These are phyloP conservation scores for Myotisia sp. DNA, from an alignment of 2,329 filamentous ascomycete species.

Conservation along the genomic window DNA sequence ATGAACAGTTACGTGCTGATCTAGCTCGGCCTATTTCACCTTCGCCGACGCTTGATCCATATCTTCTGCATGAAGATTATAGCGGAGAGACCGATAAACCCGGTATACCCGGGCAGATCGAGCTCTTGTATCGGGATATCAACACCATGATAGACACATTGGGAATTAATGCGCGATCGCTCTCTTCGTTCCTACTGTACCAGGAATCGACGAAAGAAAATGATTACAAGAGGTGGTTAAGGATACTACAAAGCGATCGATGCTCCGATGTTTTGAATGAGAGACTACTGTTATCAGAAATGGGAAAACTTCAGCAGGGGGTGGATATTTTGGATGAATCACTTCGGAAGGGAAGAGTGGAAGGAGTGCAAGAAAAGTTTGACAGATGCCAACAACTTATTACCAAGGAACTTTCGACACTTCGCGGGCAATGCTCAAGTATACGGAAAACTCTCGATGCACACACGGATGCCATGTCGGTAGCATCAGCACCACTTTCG, in stretches of 20 bases:
- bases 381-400: slow-evolving; percentile 47
- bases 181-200: slow-evolving; percentile 42
- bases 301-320: slow-evolving; percentile 52
- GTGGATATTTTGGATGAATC: slow-evolving; percentile 51
- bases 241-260: slow-evolving; percentile 33
- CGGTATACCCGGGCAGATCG: slow-evolving; percentile 37
- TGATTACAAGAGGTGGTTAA: slow-evolving; percentile 36
- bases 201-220: slow-evolving; percentile 33
- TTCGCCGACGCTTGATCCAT: slow-evolving; percentile 33
- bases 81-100: slow-evolving; percentile 31
- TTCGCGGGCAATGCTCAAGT: slow-evolving; percentile 63
- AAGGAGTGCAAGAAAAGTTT: slow-evolving; percentile 54
- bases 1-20: slow-evolving; percentile 33
- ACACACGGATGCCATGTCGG: slow-evolving; percentile 54
- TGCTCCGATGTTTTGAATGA: slow-evolving; percentile 54
- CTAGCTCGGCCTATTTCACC: slow-evolving; percentile 31
- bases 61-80: slow-evolving; percentile 35
- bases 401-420: slow-evolving; percentile 52
- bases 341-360: slow-evolving; percentile 54
- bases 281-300: slow-evolving; percentile 62
- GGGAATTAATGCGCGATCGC: slow-evolving; percentile 64
- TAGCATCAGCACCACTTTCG: slow-evolving; percentile 59
- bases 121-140: slow-evolving; percentile 37
- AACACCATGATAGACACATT: slow-evolving; percentile 84
- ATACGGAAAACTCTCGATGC: slow-evolving; percentile 61